A percentile compares a stretch with the other conserved stretches of the same genome.
Evolutionary conservation across 768 basidiomycete species (phyloP).

Genomic region (Termitomyces sp.): DNA sequence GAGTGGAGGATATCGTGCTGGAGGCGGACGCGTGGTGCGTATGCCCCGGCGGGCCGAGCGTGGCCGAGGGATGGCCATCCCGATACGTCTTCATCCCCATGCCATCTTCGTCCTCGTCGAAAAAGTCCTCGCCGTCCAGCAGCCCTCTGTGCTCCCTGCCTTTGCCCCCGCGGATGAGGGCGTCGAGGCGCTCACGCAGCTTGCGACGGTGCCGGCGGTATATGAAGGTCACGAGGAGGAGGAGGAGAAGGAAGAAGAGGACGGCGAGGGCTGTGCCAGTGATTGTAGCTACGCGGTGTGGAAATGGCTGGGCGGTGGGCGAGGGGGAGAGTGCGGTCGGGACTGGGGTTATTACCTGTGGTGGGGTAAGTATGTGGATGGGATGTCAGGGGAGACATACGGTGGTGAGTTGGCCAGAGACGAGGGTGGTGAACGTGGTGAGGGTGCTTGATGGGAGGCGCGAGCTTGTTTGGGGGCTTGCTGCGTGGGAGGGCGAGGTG

Average conservation of each 20-base stretch:
- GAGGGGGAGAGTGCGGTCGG: conserved; percentile 8
- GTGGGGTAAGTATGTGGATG: too few relatives aligned
- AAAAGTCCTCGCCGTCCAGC: conserved; percentile 12
- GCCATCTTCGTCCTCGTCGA: conserved; percentile 2
- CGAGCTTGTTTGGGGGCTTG: background rate
- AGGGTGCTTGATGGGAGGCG: background rate
- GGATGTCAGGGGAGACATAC: background rate
- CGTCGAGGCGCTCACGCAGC: conserved; percentile 2
- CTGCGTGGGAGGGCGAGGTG: background rate
- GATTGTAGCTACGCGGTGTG: conserved; percentile 1
- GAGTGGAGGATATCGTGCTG: background rate
- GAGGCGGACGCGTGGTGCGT: background rate
- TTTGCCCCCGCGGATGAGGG: background rate
- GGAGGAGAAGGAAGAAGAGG: conserved; percentile 4
- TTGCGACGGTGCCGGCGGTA: conserved; percentile 10
- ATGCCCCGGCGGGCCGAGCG: too few relatives aligned
- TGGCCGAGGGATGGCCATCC: background rate
- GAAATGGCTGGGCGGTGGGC: background rate
- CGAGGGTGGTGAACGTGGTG: background rate
- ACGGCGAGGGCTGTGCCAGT: conserved; percentile 2
- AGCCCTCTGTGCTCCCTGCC: conserved; percentile 1
- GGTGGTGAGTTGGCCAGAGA: background rate
- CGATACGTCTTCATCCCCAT: background rate
- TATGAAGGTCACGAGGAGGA: conserved; percentile 1
- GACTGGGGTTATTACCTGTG: background rate